phyloP scores from a whole-genome alignment of 2,329 filamentous ascomycete species.

The Fusarium piperis region DNA sequence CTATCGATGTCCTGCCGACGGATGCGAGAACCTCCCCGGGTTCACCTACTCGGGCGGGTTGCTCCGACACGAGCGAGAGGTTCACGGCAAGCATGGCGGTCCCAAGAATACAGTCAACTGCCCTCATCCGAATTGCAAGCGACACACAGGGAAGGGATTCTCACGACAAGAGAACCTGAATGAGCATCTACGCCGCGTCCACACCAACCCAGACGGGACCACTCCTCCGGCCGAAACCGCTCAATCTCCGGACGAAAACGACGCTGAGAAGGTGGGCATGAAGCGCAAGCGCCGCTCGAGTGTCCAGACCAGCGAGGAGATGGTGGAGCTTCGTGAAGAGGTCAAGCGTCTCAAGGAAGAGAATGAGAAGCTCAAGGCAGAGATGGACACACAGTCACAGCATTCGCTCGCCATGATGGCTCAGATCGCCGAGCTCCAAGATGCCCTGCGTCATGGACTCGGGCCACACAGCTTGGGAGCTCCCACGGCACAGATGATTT shows the following conservation, averaged over 20 bases:
- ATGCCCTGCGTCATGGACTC: constrained; percentile 51
- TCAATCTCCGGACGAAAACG: constrained; percentile 57
- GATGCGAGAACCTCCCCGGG: constrained; percentile 89
- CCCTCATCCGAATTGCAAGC: constrained; percentile 87
- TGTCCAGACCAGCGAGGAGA: constrained; percentile 51
- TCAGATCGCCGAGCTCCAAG: constrained; percentile 59
- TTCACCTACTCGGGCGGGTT: constrained; percentile 96
- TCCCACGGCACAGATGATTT: constrained; percentile 55
- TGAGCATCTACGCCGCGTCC: constrained; percentile 91
- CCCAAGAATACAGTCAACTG: constrained; percentile 90
- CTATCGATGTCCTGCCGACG: constrained; percentile 84
- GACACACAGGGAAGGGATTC: constrained; percentile 87
- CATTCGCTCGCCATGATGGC: constrained; percentile 59
- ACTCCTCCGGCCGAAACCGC: constrained; percentile 48
- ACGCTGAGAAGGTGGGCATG: constrained; percentile 55
- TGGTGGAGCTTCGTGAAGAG: constrained; percentile 69
- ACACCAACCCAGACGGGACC: constrained; percentile 63
- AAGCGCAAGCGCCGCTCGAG: constrained; percentile 59
- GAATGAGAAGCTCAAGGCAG: constrained; percentile 66
- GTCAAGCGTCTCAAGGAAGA: constrained; percentile 73
- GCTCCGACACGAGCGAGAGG: constrained; percentile 89
- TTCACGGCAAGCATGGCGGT: constrained; percentile 89
- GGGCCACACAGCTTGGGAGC: constrained; percentile 46
- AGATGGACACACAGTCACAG: constrained; percentile 60
- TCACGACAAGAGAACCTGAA: constrained; percentile 93